These are phyloP conservation scores for Pythium insidiosum DNA, from an alignment of 352 stramenopile genomes.

Conservation along the genomic window DNA sequence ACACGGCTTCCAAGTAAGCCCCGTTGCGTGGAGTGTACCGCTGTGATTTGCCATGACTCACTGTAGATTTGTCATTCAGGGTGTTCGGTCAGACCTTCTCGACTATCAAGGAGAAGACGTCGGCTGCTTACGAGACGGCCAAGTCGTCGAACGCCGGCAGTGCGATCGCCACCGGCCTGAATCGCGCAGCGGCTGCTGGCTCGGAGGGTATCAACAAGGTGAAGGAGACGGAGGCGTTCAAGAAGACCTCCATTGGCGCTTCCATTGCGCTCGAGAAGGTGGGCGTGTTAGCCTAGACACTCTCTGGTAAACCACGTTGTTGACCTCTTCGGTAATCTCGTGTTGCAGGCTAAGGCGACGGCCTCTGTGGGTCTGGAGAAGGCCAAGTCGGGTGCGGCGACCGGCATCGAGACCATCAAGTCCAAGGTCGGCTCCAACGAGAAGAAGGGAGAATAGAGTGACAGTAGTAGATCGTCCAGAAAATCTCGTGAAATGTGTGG, in stretches of 20 bases:
- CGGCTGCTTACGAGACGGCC: slow-evolving; percentile 55
- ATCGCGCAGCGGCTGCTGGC: slow-evolving; percentile 41
- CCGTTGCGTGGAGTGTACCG: neutral
- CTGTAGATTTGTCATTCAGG: slow-evolving; percentile 15
- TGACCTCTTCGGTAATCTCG: too few species aligned
- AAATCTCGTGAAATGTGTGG: too few species aligned
- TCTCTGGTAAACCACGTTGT: too few species aligned
- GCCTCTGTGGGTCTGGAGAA: slow-evolving; percentile 65
- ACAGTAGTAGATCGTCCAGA: too few species aligned
- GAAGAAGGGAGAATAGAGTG: slow-evolving; percentile 66
- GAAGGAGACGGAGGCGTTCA: slow-evolving; percentile 81
- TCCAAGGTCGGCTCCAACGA: slow-evolving; percentile 45
- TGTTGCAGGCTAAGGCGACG: slow-evolving; percentile 41
- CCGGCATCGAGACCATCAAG: slow-evolving; percentile 69
- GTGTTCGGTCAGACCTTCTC: slow-evolving; percentile 61
- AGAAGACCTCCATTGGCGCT: slow-evolving; percentile 64
- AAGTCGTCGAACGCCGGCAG: slow-evolving; percentile 73
- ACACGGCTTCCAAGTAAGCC: slow-evolving; percentile 63
- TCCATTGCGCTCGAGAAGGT: slow-evolving; percentile 70
- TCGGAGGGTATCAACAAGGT: slow-evolving; percentile 77
- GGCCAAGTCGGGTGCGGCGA: slow-evolving; percentile 66
- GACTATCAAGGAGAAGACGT: slow-evolving; percentile 69
- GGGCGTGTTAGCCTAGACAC: neutral
- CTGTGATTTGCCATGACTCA: neutral
- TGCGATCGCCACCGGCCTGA: slow-evolving; percentile 56